Evolutionary conservation across 2,329 filamentous ascomycete species (phyloP), one percentile per base, ranked within the genome.

Genomic region (Ophiostoma montium): DNA sequence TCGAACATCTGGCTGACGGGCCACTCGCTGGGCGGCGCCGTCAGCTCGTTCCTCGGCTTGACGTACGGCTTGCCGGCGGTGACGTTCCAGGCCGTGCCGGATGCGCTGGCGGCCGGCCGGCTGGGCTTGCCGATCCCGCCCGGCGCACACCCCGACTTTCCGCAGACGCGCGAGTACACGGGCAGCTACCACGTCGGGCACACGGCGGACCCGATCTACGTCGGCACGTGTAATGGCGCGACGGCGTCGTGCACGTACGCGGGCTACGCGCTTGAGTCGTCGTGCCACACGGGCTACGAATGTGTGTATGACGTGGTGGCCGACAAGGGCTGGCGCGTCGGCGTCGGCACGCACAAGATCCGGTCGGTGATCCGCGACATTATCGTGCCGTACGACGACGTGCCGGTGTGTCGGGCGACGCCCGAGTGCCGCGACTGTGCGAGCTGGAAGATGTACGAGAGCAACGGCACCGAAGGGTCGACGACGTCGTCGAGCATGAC

Each of bases 391-490:
- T 96, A 96, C 59, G 84, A 94, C 54, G 68, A 72, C 3, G 86
- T 94, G 0, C 84, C 92, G 0, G 68, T 76, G 55, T 96, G 92
- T 64, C 75, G 75, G 48, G 71, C 75, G 30, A 89, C 90, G 7
- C 73, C 79, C 19, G 82, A 87, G 47, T 96, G 92, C 62, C 79
- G 84, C 36, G 92, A 98, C 62, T 96, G 90, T 60, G 86, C 78
- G 51, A 80, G 83, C 50, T 96, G 92, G 92, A 94, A 95, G 60
- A 94, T 88, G 71, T 94, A 86, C 60, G 83, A 89, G 64, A 94
- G 88, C 62, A 95, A 95, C 61, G 84, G 84, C 30, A 92, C 85
- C 2, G 83, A 89, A 54, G 75, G 74, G 1, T 71, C 72, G 2
- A 72, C 74, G 1, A 75, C 74, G 1, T 72, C 75, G 1, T 72